These are phyloP conservation scores for Rhododendron vialii DNA, from an alignment of 148 eudicot species.

Conservation along the genomic window DNA sequence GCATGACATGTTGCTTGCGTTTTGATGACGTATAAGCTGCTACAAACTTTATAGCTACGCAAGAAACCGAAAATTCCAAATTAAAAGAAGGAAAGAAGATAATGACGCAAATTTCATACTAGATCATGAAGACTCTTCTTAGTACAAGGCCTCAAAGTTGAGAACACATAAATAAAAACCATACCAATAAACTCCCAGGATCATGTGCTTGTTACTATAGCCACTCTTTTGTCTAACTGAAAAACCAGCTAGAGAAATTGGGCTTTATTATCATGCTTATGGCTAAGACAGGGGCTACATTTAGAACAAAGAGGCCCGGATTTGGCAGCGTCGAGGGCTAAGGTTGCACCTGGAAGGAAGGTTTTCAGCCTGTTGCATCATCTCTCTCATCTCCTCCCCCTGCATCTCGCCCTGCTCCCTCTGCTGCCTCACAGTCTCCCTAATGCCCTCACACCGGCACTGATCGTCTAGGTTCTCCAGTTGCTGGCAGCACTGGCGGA, in stretches of 20 bases:
- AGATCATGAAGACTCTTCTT: background rate
- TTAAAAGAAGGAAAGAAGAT: background rate
- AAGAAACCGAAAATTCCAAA: background rate
- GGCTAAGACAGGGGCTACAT: background rate
- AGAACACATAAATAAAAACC: background rate
- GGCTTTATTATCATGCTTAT: background rate
- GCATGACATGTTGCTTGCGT: background rate
- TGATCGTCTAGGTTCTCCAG: constrained; percentile 20
- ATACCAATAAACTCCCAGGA: background rate
- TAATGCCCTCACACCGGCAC: constrained; percentile 29
- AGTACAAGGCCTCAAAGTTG: background rate
- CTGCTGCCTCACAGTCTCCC: constrained; percentile 14
- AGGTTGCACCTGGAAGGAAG: constrained; percentile 25
- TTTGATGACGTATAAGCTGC: background rate
- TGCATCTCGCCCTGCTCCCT: constrained; percentile 15
- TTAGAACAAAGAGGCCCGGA: background rate
- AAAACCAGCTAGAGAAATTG: background rate
- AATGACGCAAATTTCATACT: background rate
- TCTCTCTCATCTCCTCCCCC: constrained; percentile 14
- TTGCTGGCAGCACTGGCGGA: constrained; percentile 28
- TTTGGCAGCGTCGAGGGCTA: constrained; percentile 5
- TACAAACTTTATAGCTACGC: background rate
- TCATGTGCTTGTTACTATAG: background rate
- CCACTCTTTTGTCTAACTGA: background rate
- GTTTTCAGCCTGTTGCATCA: constrained; percentile 19